Percentiles rank a stretch among this genome's conserved stretches.
phyloP scores from a whole-genome alignment of 805 yeast species.

The Candida yuanshanica region DNA sequence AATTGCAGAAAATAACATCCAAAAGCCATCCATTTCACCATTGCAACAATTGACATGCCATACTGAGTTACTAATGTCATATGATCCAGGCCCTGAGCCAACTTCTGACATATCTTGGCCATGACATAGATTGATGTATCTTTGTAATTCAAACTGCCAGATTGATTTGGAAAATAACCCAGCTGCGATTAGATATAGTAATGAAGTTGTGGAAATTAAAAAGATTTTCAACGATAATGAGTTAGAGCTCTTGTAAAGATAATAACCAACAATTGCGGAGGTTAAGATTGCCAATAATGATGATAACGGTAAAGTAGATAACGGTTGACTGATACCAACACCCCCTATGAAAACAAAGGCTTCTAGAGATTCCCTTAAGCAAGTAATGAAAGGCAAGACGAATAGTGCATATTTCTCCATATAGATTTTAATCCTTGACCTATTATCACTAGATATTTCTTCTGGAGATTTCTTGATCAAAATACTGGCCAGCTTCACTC shows the following conservation, averaged over 20 bases:
- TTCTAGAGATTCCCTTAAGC: constrained; percentile 85
- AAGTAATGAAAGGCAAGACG: constrained; percentile 77
- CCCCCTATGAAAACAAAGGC: constrained; percentile 93
- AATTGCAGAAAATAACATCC: constrained; percentile 87
- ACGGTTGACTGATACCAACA: constrained; percentile 68
- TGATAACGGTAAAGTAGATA: constrained; percentile 59
- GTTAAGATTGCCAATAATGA: constrained; percentile 49
- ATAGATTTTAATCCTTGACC: constrained; percentile 29
- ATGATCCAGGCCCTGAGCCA: constrained; percentile 92
- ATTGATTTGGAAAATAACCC: constrained; percentile 84
- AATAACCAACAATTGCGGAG: constrained; percentile 60
- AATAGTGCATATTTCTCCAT: constrained; percentile 64
- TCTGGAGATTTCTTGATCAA: constrained; percentile 27
- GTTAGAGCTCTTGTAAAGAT: constrained; percentile 73
- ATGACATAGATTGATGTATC: constrained; percentile 63
- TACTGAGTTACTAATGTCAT: constrained; percentile 68
- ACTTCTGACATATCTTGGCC: constrained; percentile 84
- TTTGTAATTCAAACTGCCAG: constrained; percentile 84
- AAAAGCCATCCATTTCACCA: constrained; percentile 84
- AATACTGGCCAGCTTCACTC: constrained; percentile 47
- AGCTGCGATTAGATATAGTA: constrained; percentile 78
- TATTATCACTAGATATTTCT: constrained; percentile 14
- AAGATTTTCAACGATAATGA: constrained; percentile 71
- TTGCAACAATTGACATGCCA: constrained; percentile 97
- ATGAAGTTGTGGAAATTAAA: constrained; percentile 68